Percentiles rank a stretch among this genome's conserved stretches.
Conservation (phyloP, 768 basidiomycete species). For the Naganishia randhawae region DNA sequence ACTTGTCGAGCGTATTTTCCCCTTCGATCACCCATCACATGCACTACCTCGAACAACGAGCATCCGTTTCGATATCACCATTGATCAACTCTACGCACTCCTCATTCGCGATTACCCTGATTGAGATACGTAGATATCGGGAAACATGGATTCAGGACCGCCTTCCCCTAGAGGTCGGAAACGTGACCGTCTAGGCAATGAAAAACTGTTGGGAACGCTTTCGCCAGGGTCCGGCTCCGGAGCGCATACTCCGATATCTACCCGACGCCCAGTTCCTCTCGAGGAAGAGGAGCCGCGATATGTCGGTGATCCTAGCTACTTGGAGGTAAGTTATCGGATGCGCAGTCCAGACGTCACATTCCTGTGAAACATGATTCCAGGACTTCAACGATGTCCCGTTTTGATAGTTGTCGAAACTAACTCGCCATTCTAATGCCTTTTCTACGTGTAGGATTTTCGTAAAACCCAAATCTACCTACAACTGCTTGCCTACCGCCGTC, state of each 20-base stretch:
- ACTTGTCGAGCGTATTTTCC: not conserved
- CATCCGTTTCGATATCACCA: not conserved
- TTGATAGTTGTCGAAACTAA: too few relatives aligned
- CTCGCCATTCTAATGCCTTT: not conserved
- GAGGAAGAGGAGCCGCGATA: constrained; percentile 26
- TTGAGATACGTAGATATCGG: not conserved
- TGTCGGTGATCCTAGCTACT: constrained; percentile 24
- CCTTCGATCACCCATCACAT: constrained; percentile 1
- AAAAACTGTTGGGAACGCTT: not conserved
- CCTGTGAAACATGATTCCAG: too few relatives aligned
- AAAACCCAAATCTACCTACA: constrained; percentile 30
- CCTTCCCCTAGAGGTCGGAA: constrained; percentile 18
- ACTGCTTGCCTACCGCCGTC: constrained; percentile 24
- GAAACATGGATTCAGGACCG: constrained; percentile 18
- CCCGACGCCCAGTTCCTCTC: not conserved
- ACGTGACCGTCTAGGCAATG: constrained; percentile 18
- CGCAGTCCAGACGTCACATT: too few relatives aligned
- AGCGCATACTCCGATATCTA: constrained; percentile 5
- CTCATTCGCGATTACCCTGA: not conserved
- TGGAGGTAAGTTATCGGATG: constrained; percentile 14
- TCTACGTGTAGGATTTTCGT: constrained; percentile 5
- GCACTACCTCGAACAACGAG: not conserved
- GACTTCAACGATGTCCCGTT: too few relatives aligned
- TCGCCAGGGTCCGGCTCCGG: constrained; percentile 3
- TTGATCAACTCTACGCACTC: not conserved